phyloP scores from a whole-genome alignment of 2,329 filamentous ascomycete genomes.

The Colletotrichum tofieldiae region DNA sequence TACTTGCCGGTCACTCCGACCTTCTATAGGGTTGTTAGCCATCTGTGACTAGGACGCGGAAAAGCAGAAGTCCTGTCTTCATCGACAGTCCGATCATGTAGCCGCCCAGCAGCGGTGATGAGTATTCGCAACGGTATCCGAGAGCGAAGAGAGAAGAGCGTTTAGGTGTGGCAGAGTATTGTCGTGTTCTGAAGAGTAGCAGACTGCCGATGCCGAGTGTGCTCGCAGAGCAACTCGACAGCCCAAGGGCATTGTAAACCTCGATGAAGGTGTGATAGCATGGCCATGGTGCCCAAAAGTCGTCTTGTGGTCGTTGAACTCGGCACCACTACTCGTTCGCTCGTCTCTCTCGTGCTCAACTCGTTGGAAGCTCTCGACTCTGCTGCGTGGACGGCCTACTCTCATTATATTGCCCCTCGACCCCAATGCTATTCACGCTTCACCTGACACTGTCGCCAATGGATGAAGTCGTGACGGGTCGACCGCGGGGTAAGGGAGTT shows the following conservation, averaged over 20 bases:
- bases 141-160: slow-evolving; percentile 21
- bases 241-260: too few species aligned
- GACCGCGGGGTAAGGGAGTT: slow-evolving; percentile 22
- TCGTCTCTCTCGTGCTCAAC: slow-evolving; percentile 33
- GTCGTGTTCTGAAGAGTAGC: too few species aligned
- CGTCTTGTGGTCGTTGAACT: background rate
- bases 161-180: too few species aligned
- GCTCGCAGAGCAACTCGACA: background rate
- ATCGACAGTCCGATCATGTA: slow-evolving; percentile 1
- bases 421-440: slow-evolving; percentile 1
- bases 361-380: slow-evolving; percentile 8
- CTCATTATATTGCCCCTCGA: background rate
- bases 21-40: slow-evolving; percentile 71
- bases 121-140: background rate
- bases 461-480: slow-evolving; percentile 6
- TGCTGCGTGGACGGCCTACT: background rate
- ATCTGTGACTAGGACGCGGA: slow-evolving; percentile 15
- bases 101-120: background rate
- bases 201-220: background rate
- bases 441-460: slow-evolving; percentile 28
- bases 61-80: slow-evolving; percentile 11
- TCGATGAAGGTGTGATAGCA: background rate
- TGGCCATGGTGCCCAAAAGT: too few species aligned
- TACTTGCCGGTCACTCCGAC: slow-evolving; percentile 98
- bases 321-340: slow-evolving; percentile 5